A percentile compares a stretch with the other conserved stretches of the same genome.
These are phyloP conservation scores for Coemansia sp. DNA, from an alignment of 192 early-diverging fungal genomes.

Conservation along the genomic window DNA sequence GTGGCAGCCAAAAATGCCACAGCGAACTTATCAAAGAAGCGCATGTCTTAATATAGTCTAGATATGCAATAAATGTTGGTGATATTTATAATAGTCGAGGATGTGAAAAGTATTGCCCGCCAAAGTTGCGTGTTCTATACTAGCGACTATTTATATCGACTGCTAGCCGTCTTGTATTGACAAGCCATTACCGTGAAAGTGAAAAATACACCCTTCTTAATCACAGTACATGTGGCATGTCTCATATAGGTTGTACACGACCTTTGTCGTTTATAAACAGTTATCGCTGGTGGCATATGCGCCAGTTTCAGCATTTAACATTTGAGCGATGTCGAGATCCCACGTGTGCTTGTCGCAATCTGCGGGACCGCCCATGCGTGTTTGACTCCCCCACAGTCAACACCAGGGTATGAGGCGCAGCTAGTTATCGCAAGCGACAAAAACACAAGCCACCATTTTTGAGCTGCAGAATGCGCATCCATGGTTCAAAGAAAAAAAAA, in stretches of 20 bases:
- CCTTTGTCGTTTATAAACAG: not conserved
- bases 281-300: not conserved
- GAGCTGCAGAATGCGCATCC: not conserved
- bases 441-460: constrained; percentile 13
- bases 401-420: constrained; percentile 13
- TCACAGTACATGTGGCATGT: constrained; percentile 4
- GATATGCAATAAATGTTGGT: not conserved
- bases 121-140: not conserved
- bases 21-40: constrained; percentile 17
- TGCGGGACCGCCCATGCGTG: not conserved
- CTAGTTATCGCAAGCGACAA: constrained; percentile 13
- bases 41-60: not conserved
- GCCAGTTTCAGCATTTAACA: constrained; percentile 1
- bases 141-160: not conserved
- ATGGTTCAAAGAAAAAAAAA: not conserved
- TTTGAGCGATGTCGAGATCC: not conserved
- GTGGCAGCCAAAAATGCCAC: constrained; percentile 27
- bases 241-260: not conserved
- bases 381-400: constrained; percentile 4
- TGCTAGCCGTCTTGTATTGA: not conserved
- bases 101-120: not conserved
- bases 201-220: not conserved
- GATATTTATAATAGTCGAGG: not conserved
- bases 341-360: not conserved
- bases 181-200: not conserved